A percentile compares a stretch with the other conserved stretches of the same genome.
Evolutionary conservation across 257 asterid genomes (phyloP).

Genomic region (Solanum sejunctum): DNA sequence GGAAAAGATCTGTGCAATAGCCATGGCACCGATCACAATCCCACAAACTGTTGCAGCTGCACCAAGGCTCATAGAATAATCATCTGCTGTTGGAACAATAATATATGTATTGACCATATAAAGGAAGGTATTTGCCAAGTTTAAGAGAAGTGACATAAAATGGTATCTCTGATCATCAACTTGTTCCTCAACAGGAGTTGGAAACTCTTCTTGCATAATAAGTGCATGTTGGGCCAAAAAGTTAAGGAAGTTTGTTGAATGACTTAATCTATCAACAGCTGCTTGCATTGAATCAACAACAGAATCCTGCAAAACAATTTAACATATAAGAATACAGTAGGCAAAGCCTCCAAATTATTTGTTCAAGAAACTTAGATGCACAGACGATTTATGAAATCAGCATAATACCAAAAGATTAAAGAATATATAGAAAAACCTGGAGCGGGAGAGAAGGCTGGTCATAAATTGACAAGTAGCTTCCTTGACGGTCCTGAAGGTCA

Average conservation of each 20-base stretch:
- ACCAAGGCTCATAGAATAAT: conserved; percentile 92
- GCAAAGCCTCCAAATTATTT: background rate
- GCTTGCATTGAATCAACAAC: conserved; percentile 70
- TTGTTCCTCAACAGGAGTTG: conserved; percentile 49
- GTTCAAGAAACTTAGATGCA: background rate
- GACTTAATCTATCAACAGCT: conserved; percentile 74
- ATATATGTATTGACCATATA: conserved; percentile 97
- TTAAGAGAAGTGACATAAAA: conserved; percentile 79
- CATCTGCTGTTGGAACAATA: conserved; percentile 97
- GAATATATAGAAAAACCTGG: conserved; percentile 30
- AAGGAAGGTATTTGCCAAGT: conserved; percentile 90
- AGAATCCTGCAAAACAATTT: conserved; percentile 54
- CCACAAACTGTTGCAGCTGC: conserved; percentile 99
- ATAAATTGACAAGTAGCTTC: conserved; percentile 93
- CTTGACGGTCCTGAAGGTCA: conserved; percentile 92
- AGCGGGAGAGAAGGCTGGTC: conserved; percentile 80
- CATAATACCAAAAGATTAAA: background rate
- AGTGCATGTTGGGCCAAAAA: conserved; percentile 96
- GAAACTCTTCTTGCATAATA: conserved; percentile 91
- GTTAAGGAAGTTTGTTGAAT: conserved; percentile 83
- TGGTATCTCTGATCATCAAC: conserved; percentile 75
- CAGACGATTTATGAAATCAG: background rate
- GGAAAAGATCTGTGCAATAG: conserved; percentile 92
- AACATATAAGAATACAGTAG: conserved; percentile 4
- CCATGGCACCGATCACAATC: conserved; percentile 92